These are phyloP conservation scores for Leavenworthia alabamica DNA, from an alignment of 345 rosid species.

Conservation along the genomic window DNA sequence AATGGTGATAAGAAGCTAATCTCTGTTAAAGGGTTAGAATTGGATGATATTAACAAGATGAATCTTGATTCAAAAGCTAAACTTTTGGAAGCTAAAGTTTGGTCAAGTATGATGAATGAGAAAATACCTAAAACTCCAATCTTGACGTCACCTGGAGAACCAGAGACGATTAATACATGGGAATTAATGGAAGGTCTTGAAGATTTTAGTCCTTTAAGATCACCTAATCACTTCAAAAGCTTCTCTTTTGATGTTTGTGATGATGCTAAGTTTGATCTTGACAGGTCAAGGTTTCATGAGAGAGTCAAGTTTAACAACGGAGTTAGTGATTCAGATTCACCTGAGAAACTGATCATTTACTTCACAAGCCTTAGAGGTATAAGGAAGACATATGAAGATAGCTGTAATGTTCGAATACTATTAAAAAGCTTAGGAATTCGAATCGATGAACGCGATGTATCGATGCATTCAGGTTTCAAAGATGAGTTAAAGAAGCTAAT, in stretches of 20 bases:
- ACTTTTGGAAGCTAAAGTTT: slow-evolving; percentile 62
- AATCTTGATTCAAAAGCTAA: slow-evolving; percentile 22
- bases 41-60: not conserved
- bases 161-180: slow-evolving; percentile 87
- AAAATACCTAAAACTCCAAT: slow-evolving; percentile 71
- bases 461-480: slow-evolving; percentile 78
- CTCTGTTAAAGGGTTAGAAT: not conserved
- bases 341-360: slow-evolving; percentile 55
- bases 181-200: slow-evolving; percentile 92
- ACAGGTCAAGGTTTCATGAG: slow-evolving; percentile 37
- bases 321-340: slow-evolving; percentile 49
- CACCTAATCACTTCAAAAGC: slow-evolving; percentile 50
- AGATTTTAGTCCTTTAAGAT: slow-evolving; percentile 36
- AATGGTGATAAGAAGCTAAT: not conserved
- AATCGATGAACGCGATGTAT: slow-evolving; percentile 72
- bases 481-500: slow-evolving; percentile 57
- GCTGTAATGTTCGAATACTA: slow-evolving; percentile 55
- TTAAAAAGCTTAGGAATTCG: slow-evolving; percentile 50
- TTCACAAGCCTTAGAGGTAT: slow-evolving; percentile 77
- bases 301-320: slow-evolving; percentile 10
- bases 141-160: slow-evolving; percentile 83
- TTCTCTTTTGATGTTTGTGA: slow-evolving; percentile 57
- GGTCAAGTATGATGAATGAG: slow-evolving; percentile 77
- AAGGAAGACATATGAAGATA: slow-evolving; percentile 72
- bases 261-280: slow-evolving; percentile 21